Percentiles rank a stretch among this genome's conserved stretches.
Conservation (phyloP, 306 rosid species). For the Ochetophila trinervis region DNA sequence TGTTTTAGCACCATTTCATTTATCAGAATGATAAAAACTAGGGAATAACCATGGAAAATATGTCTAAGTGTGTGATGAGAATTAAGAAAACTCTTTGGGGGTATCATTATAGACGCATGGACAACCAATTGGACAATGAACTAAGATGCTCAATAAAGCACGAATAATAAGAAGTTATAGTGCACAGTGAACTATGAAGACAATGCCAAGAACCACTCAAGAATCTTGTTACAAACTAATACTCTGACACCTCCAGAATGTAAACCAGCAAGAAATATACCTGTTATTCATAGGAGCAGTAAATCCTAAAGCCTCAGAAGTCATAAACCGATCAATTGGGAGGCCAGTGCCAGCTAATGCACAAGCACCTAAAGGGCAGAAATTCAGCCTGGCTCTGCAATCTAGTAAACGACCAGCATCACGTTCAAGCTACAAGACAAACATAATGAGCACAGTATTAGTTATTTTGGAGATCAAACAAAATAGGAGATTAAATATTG, state of each 20-base stretch:
- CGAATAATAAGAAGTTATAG: not conserved
- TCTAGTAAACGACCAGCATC: constrained; percentile 83
- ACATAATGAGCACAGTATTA: constrained; percentile 16
- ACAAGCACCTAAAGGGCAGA: constrained; percentile 90
- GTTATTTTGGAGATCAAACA: constrained; percentile 2
- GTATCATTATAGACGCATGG: not conserved
- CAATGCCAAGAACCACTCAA: not conserved
- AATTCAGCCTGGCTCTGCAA: constrained; percentile 84
- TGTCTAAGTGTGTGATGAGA: not conserved
- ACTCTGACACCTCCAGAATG: not conserved
- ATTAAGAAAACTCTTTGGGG: not conserved
- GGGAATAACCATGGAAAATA: not conserved
- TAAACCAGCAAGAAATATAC: constrained; percentile 36
- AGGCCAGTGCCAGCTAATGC: constrained; percentile 99
- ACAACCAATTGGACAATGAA: not conserved
- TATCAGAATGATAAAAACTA: not conserved
- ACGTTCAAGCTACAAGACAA: constrained; percentile 76
- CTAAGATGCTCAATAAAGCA: not conserved
- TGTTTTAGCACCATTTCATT: too few species aligned
- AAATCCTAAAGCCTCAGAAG: constrained; percentile 76
- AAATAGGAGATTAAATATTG: not conserved
- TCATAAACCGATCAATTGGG: constrained; percentile 97
- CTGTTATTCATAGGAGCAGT: constrained; percentile 92
- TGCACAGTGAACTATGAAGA: not conserved
- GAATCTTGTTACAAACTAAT: not conserved